Evolutionary conservation across 2,329 filamentous ascomycete species (phyloP).

Genomic region (Tolypocladium album): DNA sequence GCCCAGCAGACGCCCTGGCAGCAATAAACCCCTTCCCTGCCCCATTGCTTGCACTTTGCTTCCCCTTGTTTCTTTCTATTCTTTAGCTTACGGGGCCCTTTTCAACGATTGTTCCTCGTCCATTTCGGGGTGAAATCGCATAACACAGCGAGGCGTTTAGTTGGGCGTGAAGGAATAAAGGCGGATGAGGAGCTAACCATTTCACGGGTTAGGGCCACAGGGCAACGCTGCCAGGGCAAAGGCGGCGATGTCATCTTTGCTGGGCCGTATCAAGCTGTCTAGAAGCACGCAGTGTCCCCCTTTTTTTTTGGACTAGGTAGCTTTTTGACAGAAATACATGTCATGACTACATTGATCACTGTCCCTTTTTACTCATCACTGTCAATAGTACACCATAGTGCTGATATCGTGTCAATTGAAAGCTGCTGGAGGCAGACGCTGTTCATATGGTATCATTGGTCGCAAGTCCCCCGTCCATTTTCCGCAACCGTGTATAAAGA

Average conservation of each 20-base stretch:
- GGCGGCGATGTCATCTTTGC: neutral
- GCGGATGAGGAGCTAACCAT: neutral
- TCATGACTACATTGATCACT: neutral
- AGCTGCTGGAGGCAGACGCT: neutral
- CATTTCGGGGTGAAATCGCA: neutral
- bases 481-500: neutral
- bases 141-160: conserved; percentile 4
- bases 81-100: neutral
- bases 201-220: neutral
- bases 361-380: neutral
- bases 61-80: conserved; percentile 13
- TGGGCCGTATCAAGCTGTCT: neutral
- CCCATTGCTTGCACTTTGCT: conserved; percentile 1
- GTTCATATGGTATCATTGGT: neutral
- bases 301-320: neutral
- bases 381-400: neutral
- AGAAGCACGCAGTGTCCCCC: too few species aligned
- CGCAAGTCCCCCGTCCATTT: neutral
- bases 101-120: neutral
- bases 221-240: neutral
- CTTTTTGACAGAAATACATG: neutral
- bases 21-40: conserved; percentile 21
- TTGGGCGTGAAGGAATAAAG: neutral
- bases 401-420: neutral
- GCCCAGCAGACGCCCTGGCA: conserved; percentile 53